Evolutionary conservation across 2,329 filamentous ascomycete species (phyloP).

Genomic region (Paecilomyces dactylethromorphus): DNA sequence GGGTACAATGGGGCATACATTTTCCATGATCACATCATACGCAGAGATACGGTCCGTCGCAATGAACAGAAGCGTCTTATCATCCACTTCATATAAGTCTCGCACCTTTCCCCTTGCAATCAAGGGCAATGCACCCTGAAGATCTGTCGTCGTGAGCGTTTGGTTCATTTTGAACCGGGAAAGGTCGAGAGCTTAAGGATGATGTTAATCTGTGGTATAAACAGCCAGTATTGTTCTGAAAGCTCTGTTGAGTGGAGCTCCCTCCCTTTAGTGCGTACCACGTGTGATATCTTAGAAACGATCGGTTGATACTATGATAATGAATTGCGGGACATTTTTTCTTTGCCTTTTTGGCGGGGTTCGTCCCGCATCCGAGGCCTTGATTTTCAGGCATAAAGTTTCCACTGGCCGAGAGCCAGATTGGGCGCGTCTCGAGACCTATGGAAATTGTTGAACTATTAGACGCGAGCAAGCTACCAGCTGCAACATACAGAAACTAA

Average conservation of each 20-base stretch:
- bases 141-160: slow-evolving; percentile 35
- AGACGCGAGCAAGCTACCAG: neutral
- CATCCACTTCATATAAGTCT: slow-evolving; percentile 69
- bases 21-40: slow-evolving; percentile 85
- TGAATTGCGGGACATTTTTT: neutral
- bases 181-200: no score
- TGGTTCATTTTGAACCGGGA: slow-evolving; percentile 24
- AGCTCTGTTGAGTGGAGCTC: neutral
- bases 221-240: neutral
- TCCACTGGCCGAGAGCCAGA: neutral
- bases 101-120: slow-evolving; percentile 68
- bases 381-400: neutral
- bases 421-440: neutral
- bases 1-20: slow-evolving; percentile 28
- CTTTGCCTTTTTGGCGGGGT: neutral
- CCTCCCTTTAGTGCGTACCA: no score
- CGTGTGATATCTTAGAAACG: no score
- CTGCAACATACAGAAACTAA: neutral
- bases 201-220: no score
- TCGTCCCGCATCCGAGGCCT: neutral
- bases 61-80: slow-evolving; percentile 69
- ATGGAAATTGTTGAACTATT: neutral
- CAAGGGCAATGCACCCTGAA: slow-evolving; percentile 39
- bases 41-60: slow-evolving; percentile 89
- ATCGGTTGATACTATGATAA: neutral